phyloP scores from a whole-genome alignment of 208 protist genomes.

The Acanthamoeba rhysodes region DNA sequence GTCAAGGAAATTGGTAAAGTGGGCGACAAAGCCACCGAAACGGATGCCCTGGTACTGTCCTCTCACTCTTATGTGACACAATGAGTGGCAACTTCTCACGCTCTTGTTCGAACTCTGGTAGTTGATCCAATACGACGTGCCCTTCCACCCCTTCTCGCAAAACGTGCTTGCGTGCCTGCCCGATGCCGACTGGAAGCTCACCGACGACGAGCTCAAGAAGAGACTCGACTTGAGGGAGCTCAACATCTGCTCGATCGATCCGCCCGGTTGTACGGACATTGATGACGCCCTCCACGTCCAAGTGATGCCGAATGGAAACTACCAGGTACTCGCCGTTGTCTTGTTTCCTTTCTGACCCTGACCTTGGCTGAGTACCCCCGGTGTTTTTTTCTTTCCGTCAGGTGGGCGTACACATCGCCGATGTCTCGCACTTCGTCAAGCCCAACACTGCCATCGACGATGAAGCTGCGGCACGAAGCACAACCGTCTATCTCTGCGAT shows the following conservation, averaged over 20 bases:
- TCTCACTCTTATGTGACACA: too few species aligned
- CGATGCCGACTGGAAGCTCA: constrained; percentile 34
- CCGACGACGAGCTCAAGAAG: constrained; percentile 88
- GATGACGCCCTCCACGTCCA: constrained; percentile 90
- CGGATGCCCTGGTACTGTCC: constrained; percentile 15
- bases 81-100: neutral
- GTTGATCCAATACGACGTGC: constrained; percentile 94
- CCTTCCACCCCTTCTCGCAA: constrained; percentile 76
- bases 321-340: neutral
- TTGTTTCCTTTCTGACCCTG: neutral
- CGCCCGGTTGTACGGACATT: constrained; percentile 92
- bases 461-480: constrained; percentile 95
- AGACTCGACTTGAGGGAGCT: constrained; percentile 94
- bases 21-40: constrained; percentile 95
- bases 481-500: constrained; percentile 97
- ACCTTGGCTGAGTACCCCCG: neutral
- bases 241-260: constrained; percentile 95
- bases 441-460: constrained; percentile 94
- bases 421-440: constrained; percentile 97
- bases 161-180: constrained; percentile 73
- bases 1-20: constrained; percentile 95
- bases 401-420: constrained; percentile 95
- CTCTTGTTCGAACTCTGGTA: constrained; percentile 70
- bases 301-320: constrained; percentile 79
- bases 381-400: neutral